Evolutionary conservation across 345 rosid species (phyloP).

Genomic region (Eucalyptus melliodora): DNA sequence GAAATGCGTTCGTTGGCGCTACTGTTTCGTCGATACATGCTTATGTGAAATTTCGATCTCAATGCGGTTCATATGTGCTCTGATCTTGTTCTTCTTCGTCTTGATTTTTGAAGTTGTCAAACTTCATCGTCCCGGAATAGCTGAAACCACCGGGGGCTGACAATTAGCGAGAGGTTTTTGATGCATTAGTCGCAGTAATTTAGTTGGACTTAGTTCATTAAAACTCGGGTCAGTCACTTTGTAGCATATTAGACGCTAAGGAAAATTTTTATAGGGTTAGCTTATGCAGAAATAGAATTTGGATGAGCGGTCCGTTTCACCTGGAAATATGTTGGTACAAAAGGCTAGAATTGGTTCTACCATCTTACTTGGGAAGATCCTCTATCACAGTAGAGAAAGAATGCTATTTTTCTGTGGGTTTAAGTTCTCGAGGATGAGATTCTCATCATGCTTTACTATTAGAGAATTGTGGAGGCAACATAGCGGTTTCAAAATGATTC

Average conservation of each 20-base stretch:
- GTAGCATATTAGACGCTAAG: background rate
- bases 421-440: background rate
- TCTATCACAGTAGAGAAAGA: background rate
- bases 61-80: background rate
- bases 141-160: fast-evolving
- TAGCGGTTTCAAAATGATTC: background rate
- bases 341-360: background rate
- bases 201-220: background rate
- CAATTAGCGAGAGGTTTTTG: background rate
- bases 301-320: background rate
- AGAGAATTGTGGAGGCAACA: background rate
- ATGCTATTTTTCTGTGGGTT: background rate
- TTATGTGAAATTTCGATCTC: background rate
- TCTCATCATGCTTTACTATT: background rate
- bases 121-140: background rate
- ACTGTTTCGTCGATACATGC: background rate
- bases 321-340: fast-evolving
- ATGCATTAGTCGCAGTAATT: fast-evolving
- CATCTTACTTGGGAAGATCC: background rate
- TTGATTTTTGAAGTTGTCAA: background rate
- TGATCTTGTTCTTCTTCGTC: background rate
- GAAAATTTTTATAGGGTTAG: background rate
- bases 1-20: background rate
- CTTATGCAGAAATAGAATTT: background rate
- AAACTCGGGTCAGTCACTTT: background rate